Evolutionary conservation across 1,284 basidiomycete genomes (phyloP).

Genomic region (Lentinus polychrous): DNA sequence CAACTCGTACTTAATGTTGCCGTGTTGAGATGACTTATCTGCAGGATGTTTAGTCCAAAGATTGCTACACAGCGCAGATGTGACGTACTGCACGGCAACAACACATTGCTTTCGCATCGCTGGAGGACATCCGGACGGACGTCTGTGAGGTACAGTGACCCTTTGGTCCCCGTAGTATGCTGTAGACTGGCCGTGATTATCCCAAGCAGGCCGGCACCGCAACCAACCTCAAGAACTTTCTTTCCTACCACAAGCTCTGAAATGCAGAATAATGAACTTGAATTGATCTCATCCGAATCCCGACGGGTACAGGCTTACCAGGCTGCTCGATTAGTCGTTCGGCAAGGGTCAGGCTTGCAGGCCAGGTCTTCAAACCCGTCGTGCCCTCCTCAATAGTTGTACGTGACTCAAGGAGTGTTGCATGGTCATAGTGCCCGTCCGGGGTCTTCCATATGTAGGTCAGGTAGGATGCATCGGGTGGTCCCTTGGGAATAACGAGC

Average conservation of each 20-base stretch:
- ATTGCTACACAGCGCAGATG: conserved; percentile 2
- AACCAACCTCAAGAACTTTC: conserved; percentile 63
- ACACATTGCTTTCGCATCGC: conserved; percentile 51
- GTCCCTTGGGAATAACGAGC: background rate
- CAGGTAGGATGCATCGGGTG: conserved; percentile 49
- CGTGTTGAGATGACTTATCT: conserved; percentile 49
- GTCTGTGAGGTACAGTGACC: conserved; percentile 48
- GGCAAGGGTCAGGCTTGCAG: conserved; percentile 60
- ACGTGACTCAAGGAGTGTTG: conserved; percentile 65
- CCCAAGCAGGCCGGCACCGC: conserved; percentile 68
- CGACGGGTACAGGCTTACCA: conserved; percentile 28
- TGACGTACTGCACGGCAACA: conserved; percentile 56
- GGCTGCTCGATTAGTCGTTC: conserved; percentile 51
- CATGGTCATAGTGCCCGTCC: conserved; percentile 25
- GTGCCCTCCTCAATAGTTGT: conserved; percentile 68
- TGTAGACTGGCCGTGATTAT: conserved; percentile 53
- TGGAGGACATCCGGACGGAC: conserved; percentile 56
- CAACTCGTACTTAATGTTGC: conserved; percentile 32
- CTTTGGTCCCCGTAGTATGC: conserved; percentile 7
- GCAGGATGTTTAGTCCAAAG: conserved; percentile 3
- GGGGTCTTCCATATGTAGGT: conserved; percentile 52
- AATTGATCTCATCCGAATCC: background rate
- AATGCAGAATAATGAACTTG: background rate
- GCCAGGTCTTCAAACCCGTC: conserved; percentile 73
- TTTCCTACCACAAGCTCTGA: conserved; percentile 43